A percentile compares a stretch with the other conserved stretches of the same genome.
Evolutionary conservation across 139 green algal genomes (phyloP).

Genomic region (Chlamydomonas incerta): DNA sequence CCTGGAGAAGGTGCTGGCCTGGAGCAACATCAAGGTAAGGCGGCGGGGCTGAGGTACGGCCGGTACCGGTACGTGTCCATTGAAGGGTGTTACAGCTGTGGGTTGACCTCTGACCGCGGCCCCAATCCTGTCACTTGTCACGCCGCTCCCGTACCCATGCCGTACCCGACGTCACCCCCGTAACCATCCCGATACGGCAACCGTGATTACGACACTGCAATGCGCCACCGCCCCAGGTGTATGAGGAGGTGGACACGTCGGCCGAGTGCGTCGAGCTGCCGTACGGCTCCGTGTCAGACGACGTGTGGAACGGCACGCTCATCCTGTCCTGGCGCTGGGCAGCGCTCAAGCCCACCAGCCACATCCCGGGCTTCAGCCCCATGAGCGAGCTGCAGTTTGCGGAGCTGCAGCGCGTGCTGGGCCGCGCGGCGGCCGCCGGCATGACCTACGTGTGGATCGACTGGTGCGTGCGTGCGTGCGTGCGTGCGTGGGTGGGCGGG

Average conservation of each 20-base stretch:
- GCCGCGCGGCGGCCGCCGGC: background rate
- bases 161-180: no score
- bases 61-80: no score
- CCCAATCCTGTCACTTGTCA: no score
- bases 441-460: slow-evolving; percentile 19
- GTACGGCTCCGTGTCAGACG: background rate
- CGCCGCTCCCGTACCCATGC: no score
- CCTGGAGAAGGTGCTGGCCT: background rate
- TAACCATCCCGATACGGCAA: no score
- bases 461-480: no score
- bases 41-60: no score
- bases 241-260: background rate
- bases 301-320: background rate
- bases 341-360: background rate
- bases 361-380: background rate
- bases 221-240: background rate
- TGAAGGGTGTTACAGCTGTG: no score
- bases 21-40: background rate
- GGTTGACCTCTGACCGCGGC: no score
- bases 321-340: slow-evolving; percentile 15
- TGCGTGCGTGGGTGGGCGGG: no score
- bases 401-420: background rate
- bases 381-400: background rate
- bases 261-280: slow-evolving; percentile 4
- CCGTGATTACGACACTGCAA: no score